phyloP scores from a whole-genome alignment of 495 filamentous ascomycete species.

The Neurospora sp. region DNA sequence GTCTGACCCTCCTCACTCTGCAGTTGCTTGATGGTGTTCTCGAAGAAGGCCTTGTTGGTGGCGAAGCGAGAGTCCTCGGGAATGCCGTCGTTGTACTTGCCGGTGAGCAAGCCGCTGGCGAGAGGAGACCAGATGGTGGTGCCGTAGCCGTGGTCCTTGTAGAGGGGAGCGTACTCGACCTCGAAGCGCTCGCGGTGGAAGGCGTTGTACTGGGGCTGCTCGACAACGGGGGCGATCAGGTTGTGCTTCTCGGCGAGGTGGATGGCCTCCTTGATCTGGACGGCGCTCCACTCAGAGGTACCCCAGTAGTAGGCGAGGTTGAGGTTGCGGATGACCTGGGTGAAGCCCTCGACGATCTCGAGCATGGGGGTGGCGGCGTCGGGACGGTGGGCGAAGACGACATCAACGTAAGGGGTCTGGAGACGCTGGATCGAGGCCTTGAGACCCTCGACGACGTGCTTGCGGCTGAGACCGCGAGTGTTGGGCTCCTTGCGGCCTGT shows the following conservation, averaged over 20 bases:
- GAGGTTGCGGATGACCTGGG: slow-evolving; percentile 64
- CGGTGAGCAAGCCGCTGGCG: slow-evolving; percentile 58
- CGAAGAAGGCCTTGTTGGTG: slow-evolving; percentile 33
- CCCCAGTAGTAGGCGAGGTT: slow-evolving; percentile 82
- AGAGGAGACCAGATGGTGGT: slow-evolving; percentile 65
- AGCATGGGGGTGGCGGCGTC: slow-evolving; percentile 79
- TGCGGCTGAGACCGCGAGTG: slow-evolving; percentile 68
- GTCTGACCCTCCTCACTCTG: slow-evolving; percentile 21
- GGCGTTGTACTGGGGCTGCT: slow-evolving; percentile 82
- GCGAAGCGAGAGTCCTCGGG: slow-evolving; percentile 47
- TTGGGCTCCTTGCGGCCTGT: slow-evolving; percentile 38
- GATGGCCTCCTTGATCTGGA: slow-evolving; percentile 71
- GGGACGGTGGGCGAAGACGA: slow-evolving; percentile 78
- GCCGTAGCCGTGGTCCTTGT: slow-evolving; percentile 52
- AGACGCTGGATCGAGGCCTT: slow-evolving; percentile 57
- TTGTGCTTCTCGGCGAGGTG: slow-evolving; percentile 60
- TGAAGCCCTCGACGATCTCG: slow-evolving; percentile 78
- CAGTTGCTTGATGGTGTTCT: slow-evolving; percentile 25
- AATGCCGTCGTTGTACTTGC: slow-evolving; percentile 69
- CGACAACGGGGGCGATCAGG: slow-evolving; percentile 71
- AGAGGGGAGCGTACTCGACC: slow-evolving; percentile 58
- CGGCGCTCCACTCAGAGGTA: slow-evolving; percentile 76
- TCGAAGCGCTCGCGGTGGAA: slow-evolving; percentile 65
- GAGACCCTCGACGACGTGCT: slow-evolving; percentile 50
- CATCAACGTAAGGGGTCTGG: slow-evolving; percentile 64